Evolutionary conservation across 1,284 basidiomycete genomes (phyloP), one percentile per base, ranked within the genome.

Genomic region (Rhodofomes roseus): DNA sequence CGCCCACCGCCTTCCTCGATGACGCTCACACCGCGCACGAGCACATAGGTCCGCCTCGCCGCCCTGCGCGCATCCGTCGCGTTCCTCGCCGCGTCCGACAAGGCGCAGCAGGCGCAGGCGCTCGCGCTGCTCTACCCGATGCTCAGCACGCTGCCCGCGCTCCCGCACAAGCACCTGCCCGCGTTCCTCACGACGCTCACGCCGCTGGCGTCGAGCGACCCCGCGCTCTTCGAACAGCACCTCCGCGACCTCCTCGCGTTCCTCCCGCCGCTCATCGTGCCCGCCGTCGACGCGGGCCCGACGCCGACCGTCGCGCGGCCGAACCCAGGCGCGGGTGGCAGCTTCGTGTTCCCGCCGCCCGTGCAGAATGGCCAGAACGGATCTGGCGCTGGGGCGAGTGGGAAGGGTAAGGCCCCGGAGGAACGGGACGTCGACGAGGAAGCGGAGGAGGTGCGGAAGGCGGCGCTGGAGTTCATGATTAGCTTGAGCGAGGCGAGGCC

Each of bases 391-490:
- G 23, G 44, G 23, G 25, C 14, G 23, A 63, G 65, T 29, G 64
- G 55, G 0, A 70, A 70, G 14, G 72, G 68, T 0, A 69, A 70
- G 40, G 65, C 61, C 27, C 59, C 44, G 18, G 62, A 65, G 12
- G 57, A 66, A 20, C 68, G 56, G 6, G 69, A 66, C 9, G 75
- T 71, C 14, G 74, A 75, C 43, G 77, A 80, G 46, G 81, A 84
- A 59, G 82, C 83, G 62, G 80, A 85, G 43, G 83, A 83, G 25
- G 77, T 89, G 23, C 74, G 89, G 16, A 79, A 82, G 44, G 80
- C 82, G 2, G 88, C 88, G 16, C 71, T 92, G 14, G 90, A 93
- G 70, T 84, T 92, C 55, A 90, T 92, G 87, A 77, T 92, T 55
- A 84, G 80, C n/a, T 69, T 92, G 20, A 85, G 81, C 44, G 89